phyloP scores from a whole-genome alignment of 2,329 filamentous ascomycete species.

The Piedraia hortae region DNA sequence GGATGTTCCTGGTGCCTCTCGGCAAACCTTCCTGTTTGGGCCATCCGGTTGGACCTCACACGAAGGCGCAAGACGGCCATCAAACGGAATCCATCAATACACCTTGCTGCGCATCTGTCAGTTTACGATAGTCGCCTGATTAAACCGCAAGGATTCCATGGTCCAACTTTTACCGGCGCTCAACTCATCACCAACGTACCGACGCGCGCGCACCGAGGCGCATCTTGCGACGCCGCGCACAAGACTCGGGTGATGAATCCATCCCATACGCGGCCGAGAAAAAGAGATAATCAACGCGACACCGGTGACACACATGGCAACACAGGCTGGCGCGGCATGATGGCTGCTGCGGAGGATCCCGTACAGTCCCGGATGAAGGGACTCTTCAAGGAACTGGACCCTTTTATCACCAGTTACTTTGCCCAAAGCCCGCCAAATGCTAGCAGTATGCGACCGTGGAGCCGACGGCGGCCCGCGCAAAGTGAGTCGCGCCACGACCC shows the following conservation, averaged over 20 bases:
- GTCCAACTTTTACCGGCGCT: slow-evolving; percentile 3
- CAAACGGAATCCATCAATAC: background rate
- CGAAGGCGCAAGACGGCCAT: background rate
- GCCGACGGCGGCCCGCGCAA: too few species aligned
- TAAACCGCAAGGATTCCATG: slow-evolving; percentile 7
- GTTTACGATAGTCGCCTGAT: slow-evolving; percentile 2
- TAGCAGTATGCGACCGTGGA: too few species aligned
- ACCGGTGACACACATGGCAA: slow-evolving; percentile 15
- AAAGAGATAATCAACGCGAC: slow-evolving; percentile 6
- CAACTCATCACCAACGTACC: slow-evolving; percentile 3
- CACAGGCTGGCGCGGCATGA: too few species aligned
- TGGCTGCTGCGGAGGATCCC: too few species aligned
- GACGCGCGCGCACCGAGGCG: slow-evolving; percentile 4
- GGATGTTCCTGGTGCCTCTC: background rate
- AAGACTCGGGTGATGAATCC: slow-evolving; percentile 8
- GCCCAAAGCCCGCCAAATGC: too few species aligned
- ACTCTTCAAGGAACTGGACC: too few species aligned
- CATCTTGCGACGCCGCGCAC: slow-evolving; percentile 2
- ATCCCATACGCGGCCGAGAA: slow-evolving; percentile 17
- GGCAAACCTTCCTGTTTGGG: background rate
- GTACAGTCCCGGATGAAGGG: too few species aligned
- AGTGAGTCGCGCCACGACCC: too few species aligned
- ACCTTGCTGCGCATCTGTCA: background rate
- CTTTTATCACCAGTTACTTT: too few species aligned
- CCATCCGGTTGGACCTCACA: background rate